Conservation (phyloP, 495 filamentous ascomycete species). For the Cladorrhinum samala region DNA sequence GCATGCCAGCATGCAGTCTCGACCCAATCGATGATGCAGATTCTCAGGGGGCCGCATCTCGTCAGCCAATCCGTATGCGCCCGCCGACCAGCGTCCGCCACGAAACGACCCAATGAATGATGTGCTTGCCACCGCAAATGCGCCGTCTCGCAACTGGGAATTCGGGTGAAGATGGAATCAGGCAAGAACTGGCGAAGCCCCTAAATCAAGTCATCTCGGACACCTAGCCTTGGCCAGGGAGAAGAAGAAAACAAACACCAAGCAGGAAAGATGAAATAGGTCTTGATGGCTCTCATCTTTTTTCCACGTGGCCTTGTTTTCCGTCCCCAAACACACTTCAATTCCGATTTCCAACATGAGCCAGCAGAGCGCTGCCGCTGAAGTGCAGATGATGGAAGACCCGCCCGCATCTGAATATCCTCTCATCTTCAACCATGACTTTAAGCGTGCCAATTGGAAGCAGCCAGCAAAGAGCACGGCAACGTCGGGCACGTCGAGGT, state of each 20-base stretch:
- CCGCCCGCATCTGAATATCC: no score
- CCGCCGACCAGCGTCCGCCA: not conserved
- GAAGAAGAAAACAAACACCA: not conserved
- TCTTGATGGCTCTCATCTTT: no score
- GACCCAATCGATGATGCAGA: not conserved
- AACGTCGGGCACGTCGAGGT: slow-evolving; percentile 17
- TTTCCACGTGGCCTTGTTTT: no score
- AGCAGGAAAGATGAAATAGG: not conserved
- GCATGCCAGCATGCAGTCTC: not conserved
- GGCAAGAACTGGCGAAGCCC: not conserved
- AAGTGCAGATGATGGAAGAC: no score
- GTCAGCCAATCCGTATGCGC: not conserved
- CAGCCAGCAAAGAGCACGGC: not conserved
- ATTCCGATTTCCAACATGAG: not conserved
- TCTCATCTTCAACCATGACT: not conserved
- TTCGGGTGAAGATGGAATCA: not conserved
- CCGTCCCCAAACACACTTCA: no score
- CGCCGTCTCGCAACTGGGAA: slow-evolving; percentile 17
- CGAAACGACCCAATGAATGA: slow-evolving; percentile 8
- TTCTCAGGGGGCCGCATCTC: not conserved
- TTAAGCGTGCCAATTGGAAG: not conserved
- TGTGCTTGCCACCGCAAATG: slow-evolving; percentile 15
- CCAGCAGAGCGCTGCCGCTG: no score
- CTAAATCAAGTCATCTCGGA: not conserved
- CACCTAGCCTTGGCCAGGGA: not conserved